Evolutionary conservation across 306 rosid genomes (phyloP).

Genomic region (Benincasa hispida): DNA sequence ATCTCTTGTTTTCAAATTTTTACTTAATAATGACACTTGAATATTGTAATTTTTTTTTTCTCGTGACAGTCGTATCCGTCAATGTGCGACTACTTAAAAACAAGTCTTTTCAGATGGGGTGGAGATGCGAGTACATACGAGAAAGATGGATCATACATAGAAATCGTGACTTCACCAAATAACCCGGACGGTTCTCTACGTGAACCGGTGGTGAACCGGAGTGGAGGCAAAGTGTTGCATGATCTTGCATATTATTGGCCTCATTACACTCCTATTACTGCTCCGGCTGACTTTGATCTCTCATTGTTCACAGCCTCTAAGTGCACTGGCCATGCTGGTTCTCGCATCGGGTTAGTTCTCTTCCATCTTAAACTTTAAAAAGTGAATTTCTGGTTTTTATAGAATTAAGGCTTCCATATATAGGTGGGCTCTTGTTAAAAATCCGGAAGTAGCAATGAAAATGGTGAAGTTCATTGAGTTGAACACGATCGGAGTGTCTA

Average conservation of each 20-base stretch:
- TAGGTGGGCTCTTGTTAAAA: slow-evolving; percentile 83
- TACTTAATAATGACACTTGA: too few relatives aligned
- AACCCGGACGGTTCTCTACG: slow-evolving; percentile 75
- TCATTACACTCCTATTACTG: slow-evolving; percentile 65
- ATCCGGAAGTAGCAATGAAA: slow-evolving; percentile 41
- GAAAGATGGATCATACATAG: slow-evolving; percentile 51
- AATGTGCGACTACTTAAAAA: slow-evolving; percentile 62
- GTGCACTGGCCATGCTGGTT: slow-evolving; percentile 82
- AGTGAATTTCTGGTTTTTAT: too few relatives aligned
- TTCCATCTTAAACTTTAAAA: neutral
- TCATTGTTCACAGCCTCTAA: slow-evolving; percentile 72
- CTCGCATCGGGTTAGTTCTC: slow-evolving; percentile 65
- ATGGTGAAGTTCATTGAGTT: slow-evolving; percentile 72
- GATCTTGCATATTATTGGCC: slow-evolving; percentile 98
- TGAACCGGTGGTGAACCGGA: slow-evolving; percentile 38
- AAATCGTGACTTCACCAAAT: slow-evolving; percentile 79
- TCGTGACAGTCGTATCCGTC: slow-evolving; percentile 28
- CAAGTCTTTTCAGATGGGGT: slow-evolving; percentile 69
- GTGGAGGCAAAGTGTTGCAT: slow-evolving; percentile 39
- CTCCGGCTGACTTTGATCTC: slow-evolving; percentile 47
- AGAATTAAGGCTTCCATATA: too few relatives aligned
- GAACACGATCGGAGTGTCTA: slow-evolving; percentile 83
- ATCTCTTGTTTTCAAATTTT: neutral
- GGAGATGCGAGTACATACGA: slow-evolving; percentile 50
- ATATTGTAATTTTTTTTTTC: too few relatives aligned